Conservation (phyloP, 2,329 filamentous ascomycete genomes). For the Sarocladium strictum region DNA sequence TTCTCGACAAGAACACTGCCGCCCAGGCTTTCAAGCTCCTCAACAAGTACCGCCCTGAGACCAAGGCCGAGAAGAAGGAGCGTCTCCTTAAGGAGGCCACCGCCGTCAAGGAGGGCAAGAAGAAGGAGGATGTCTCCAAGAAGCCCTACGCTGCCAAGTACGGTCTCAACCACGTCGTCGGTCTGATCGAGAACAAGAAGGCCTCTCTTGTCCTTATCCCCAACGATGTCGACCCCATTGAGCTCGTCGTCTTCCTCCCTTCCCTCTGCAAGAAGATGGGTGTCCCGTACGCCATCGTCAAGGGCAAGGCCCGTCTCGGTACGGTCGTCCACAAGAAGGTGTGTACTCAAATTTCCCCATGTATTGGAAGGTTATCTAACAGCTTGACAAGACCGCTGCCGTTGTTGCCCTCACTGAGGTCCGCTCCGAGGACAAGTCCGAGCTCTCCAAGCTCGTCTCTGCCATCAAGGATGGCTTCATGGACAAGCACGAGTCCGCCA, state of each 20-base stretch:
- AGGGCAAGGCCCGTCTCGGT: conserved; percentile 98
- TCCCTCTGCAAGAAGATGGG: conserved; percentile 99
- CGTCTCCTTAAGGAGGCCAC: conserved; percentile 97
- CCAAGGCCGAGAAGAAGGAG: conserved; percentile 99
- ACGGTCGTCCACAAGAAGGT: conserved; percentile 99
- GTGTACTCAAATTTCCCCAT: conserved; percentile 17
- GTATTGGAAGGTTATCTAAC: conserved; percentile 21
- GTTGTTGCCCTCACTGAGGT: conserved; percentile 95
- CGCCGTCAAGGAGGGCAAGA: conserved; percentile 97
- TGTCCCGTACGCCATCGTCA: conserved; percentile 97
- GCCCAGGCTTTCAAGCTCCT: conserved; percentile 98
- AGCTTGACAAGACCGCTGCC: conserved; percentile 76
- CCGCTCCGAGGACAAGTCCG: conserved; percentile 95
- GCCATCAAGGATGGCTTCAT: conserved; percentile 97
- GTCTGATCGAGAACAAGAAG: conserved; percentile 99
- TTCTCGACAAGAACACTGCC: conserved; percentile 93
- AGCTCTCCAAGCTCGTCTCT: conserved; percentile 93
- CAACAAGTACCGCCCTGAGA: conserved; percentile 99
- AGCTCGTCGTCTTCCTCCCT: conserved; percentile 98
- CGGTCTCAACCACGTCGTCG: conserved; percentile 98
- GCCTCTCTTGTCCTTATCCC: conserved; percentile 95
- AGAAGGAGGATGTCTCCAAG: conserved; percentile 99
- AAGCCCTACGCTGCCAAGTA: conserved; percentile 99
- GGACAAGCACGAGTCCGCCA: conserved; percentile 87
- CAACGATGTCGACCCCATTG: conserved; percentile 99